Conservation (phyloP, 139 green algal species). For the Haematococcus lacustris region DNA sequence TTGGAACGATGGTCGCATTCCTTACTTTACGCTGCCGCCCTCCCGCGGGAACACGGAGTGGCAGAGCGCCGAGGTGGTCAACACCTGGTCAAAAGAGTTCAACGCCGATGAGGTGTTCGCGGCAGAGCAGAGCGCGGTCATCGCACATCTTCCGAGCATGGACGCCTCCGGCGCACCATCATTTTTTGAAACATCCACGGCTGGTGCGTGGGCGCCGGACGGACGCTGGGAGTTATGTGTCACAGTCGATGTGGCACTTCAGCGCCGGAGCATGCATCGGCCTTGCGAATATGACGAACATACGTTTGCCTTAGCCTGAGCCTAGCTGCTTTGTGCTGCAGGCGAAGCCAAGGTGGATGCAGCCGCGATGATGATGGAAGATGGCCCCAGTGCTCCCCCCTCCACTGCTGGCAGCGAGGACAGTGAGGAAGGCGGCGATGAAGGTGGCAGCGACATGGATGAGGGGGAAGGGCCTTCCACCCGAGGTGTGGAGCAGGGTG, state of each 20-base stretch:
- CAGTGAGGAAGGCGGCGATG: not conserved
- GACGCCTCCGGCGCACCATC: slow-evolving; percentile 20
- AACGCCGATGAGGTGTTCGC: slow-evolving; percentile 54
- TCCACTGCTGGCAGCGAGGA: slow-evolving; percentile 15
- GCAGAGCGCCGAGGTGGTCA: slow-evolving; percentile 56
- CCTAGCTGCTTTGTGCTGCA: not conserved
- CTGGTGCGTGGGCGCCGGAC: slow-evolving; percentile 27
- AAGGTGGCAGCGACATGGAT: not conserved
- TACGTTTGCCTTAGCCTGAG: not conserved
- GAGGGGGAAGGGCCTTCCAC: not conserved
- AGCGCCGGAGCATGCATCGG: not conserved
- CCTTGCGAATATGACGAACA: not conserved
- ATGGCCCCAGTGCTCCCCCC: not conserved
- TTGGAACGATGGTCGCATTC: slow-evolving; percentile 90
- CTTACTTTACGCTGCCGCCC: slow-evolving; percentile 84
- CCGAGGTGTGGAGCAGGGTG: not conserved
- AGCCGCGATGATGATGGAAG: slow-evolving; percentile 11
- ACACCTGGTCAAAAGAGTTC: slow-evolving; percentile 67
- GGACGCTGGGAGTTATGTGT: slow-evolving; percentile 24
- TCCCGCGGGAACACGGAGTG: slow-evolving; percentile 41
- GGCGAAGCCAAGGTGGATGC: slow-evolving; percentile 9
- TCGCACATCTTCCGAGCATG: slow-evolving; percentile 60
- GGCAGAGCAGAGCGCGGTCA: slow-evolving; percentile 56
- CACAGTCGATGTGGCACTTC: not conserved
- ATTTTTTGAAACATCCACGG: slow-evolving; percentile 53